Conservation (phyloP, 441 rosid genomes). For the Euphorbia neoarborescens region DNA sequence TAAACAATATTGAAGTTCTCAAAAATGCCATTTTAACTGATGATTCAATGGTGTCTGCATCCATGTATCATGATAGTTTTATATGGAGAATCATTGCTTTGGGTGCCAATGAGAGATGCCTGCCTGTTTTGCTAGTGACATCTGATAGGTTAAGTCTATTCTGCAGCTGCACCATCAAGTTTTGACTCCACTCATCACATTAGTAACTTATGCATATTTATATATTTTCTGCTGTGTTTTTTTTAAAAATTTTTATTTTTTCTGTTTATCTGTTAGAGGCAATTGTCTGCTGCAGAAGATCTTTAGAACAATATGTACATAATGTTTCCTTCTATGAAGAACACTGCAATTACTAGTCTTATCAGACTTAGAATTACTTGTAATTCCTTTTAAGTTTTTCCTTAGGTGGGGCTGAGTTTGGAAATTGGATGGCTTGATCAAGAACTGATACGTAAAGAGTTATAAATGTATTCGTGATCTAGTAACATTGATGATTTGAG, state of each 20-base stretch:
- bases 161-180: slow-evolving; percentile 6
- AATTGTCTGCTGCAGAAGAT: not conserved
- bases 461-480: not conserved
- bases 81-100: slow-evolving; percentile 79
- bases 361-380: not conserved
- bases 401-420: not conserved
- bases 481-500: not conserved
- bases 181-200: not conserved
- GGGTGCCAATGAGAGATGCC: slow-evolving; percentile 69
- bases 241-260: not conserved
- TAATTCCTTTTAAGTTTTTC: not conserved
- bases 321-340: not conserved
- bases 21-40: slow-evolving; percentile 53
- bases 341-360: not conserved
- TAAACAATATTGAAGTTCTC: slow-evolving; percentile 84
- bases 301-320: not conserved
- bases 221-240: slow-evolving; percentile 1
- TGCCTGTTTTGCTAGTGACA: slow-evolving; percentile 72
- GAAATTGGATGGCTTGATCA: not conserved
- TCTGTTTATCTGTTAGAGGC: not conserved
- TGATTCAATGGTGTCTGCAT: slow-evolving; percentile 48
- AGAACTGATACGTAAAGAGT: not conserved
- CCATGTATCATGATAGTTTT: slow-evolving; percentile 87
- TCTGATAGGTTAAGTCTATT: slow-evolving; percentile 62
- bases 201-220: not conserved